These are phyloP conservation scores for Pseudopyrenochaeta lycopersici DNA, from an alignment of 2,329 filamentous ascomycete species.

Conservation along the genomic window DNA sequence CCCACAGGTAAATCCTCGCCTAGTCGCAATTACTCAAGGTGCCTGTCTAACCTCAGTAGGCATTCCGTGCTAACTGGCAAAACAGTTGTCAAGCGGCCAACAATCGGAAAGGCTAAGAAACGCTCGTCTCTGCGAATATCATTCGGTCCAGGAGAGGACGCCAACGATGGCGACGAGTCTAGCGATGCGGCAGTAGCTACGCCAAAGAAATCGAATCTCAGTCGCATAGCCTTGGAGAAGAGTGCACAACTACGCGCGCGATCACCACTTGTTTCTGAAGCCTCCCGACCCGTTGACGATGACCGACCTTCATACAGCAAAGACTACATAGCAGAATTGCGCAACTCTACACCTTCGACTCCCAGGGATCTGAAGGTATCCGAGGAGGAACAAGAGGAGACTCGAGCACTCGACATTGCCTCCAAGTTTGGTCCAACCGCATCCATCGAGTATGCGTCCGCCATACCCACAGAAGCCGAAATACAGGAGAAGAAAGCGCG, in stretches of 20 bases:
- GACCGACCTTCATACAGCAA: constrained; percentile 83
- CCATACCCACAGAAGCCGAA: constrained; percentile 82
- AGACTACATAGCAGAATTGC: constrained; percentile 85
- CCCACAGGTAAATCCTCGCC: constrained; percentile 52
- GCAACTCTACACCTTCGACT: constrained; percentile 83
- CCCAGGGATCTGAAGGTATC: constrained; percentile 67
- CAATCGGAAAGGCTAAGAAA: constrained; percentile 66
- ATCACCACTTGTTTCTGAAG: constrained; percentile 57
- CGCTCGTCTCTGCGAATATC: constrained; percentile 80
- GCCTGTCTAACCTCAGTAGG: constrained; percentile 45
- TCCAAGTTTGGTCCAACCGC: constrained; percentile 66
- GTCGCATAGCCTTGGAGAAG: constrained; percentile 71
- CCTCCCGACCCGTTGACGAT: constrained; percentile 65
- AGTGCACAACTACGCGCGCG: constrained; percentile 69
- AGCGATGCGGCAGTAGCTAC: constrained; percentile 63
- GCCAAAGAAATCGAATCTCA: constrained; percentile 70
- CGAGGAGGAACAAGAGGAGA: constrained; percentile 55
- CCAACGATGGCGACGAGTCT: constrained; percentile 61
- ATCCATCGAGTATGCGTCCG: constrained; percentile 43
- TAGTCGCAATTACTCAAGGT: constrained; percentile 29
- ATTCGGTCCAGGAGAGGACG: constrained; percentile 71
- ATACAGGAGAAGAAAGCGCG: constrained; percentile 92
- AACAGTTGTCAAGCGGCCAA: constrained; percentile 64
- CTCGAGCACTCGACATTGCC: constrained; percentile 56
- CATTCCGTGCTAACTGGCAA: constrained; percentile 54